Evolutionary conservation across 78 protist species (phyloP).

Genomic region (Tieghemostelium lacteum): DNA sequence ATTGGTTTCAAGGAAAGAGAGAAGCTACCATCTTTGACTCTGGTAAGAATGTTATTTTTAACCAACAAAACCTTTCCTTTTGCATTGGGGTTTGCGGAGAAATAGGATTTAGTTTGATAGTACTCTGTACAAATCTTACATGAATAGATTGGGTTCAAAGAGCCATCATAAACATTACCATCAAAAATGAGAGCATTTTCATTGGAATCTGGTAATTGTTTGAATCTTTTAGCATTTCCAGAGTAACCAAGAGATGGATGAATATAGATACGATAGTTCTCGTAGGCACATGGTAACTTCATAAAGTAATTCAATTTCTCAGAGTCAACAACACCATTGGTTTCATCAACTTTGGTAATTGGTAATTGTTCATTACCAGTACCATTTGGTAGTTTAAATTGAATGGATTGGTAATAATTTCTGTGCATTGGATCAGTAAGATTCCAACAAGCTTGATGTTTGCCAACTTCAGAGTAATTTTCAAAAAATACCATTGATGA

Average conservation of each 20-base stretch:
- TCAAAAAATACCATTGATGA: conserved; percentile 24
- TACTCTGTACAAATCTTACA: conserved; percentile 77
- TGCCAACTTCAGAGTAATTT: conserved; percentile 21
- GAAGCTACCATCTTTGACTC: conserved; percentile 67
- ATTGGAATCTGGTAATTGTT: conserved; percentile 54
- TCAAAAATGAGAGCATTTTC: conserved; percentile 66
- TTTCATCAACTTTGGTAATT: conserved; percentile 15
- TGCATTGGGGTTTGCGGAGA: conserved; percentile 72
- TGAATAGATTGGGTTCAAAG: conserved; percentile 54
- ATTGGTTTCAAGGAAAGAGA: conserved; percentile 45
- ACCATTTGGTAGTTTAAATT: conserved; percentile 51
- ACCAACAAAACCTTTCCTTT: conserved; percentile 60
- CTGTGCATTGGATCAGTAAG: conserved; percentile 67
- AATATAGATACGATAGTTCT: conserved; percentile 54
- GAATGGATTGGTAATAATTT: conserved; percentile 72
- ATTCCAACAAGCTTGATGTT: conserved; percentile 73
- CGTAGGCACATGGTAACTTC: neutral
- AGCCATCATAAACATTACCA: conserved; percentile 70
- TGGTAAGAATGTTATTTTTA: conserved; percentile 61
- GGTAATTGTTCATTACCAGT: conserved; percentile 4
- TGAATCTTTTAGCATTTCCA: conserved; percentile 74
- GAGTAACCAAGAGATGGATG: conserved; percentile 74
- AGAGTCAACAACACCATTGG: neutral
- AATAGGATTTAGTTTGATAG: conserved; percentile 72
- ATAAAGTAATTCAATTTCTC: conserved; percentile 10